Conservation (phyloP, 192 early-diverging fungal genomes). For the Umbelopsis isabellina region DNA sequence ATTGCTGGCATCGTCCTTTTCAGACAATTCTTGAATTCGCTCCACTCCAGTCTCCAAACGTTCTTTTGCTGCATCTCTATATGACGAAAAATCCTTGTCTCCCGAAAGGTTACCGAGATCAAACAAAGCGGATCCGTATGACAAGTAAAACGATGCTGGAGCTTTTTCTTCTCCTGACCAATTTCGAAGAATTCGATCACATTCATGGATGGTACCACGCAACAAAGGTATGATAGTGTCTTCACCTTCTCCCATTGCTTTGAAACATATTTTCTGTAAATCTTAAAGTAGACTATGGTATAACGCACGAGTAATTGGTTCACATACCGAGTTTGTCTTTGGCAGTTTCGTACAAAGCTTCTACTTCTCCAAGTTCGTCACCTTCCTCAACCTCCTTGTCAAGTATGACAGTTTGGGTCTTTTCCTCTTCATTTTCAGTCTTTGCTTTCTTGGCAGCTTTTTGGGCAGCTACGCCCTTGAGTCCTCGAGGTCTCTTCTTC, state of each 20-base stretch:
- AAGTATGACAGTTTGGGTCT: constrained; percentile 46
- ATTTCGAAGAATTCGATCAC: constrained; percentile 57
- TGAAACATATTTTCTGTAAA: no score
- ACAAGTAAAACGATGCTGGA: constrained; percentile 47
- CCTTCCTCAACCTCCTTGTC: constrained; percentile 52
- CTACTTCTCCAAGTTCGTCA: constrained; percentile 52
- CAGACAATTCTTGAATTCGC: neutral
- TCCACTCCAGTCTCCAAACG: constrained; percentile 34
- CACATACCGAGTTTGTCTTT: constrained; percentile 45
- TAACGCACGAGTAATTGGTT: neutral
- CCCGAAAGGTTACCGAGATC: constrained; percentile 38
- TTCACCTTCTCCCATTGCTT: constrained; percentile 2
- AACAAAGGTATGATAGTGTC: constrained; percentile 33
- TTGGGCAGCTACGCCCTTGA: constrained; percentile 39
- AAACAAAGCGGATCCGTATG: constrained; percentile 54
- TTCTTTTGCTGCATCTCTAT: constrained; percentile 40
- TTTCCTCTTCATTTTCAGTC: constrained; percentile 18
- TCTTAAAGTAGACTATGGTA: no score
- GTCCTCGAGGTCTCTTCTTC: constrained; percentile 50
- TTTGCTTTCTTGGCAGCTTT: constrained; percentile 34
- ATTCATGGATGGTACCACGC: constrained; percentile 58
- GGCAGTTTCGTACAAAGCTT: constrained; percentile 52
- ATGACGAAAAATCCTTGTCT: constrained; percentile 37
- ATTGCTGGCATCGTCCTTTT: constrained; percentile 1
- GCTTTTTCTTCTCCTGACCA: constrained; percentile 43